Evolutionary conservation across 106 monocot genomes (phyloP).

Genomic region (Allium sativum): DNA sequence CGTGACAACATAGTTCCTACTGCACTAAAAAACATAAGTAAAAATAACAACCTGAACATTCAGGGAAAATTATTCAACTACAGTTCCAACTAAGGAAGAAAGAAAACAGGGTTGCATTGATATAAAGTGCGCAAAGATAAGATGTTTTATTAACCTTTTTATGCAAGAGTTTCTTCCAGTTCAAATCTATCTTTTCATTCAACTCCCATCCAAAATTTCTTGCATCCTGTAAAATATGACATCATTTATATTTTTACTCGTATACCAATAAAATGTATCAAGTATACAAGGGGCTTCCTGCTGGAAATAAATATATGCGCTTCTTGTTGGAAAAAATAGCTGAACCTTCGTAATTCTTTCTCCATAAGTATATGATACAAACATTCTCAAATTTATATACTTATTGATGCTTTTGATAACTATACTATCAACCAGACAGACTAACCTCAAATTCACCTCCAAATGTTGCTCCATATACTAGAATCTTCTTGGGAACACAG

Average conservation of each 20-base stretch:
- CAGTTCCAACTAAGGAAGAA: no score
- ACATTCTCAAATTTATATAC: neutral
- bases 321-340: neutral
- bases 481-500: constrained; percentile 98
- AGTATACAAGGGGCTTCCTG: neutral
- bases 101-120: no score
- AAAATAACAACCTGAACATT: neutral
- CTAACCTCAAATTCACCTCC: constrained; percentile 96
- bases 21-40: neutral
- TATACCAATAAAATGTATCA: constrained; percentile 1
- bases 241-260: neutral
- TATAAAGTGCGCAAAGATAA: no score
- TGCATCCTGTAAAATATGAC: constrained; percentile 52
- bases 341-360: neutral
- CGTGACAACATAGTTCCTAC: no score
- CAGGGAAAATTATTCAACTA: no score
- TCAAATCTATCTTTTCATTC: constrained; percentile 56
- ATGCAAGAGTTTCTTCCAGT: constrained; percentile 95
- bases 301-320: neutral
- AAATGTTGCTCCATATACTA: constrained; percentile 85
- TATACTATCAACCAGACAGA: neutral
- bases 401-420: no score
- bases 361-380: neutral
- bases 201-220: constrained; percentile 95
- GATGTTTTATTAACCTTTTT: constrained; percentile 53